A percentile compares a stretch with the other conserved stretches of the same genome.
These are phyloP conservation scores for Phialophora tarda DNA, from an alignment of 2,329 filamentous ascomycete genomes.

Conservation along the genomic window DNA sequence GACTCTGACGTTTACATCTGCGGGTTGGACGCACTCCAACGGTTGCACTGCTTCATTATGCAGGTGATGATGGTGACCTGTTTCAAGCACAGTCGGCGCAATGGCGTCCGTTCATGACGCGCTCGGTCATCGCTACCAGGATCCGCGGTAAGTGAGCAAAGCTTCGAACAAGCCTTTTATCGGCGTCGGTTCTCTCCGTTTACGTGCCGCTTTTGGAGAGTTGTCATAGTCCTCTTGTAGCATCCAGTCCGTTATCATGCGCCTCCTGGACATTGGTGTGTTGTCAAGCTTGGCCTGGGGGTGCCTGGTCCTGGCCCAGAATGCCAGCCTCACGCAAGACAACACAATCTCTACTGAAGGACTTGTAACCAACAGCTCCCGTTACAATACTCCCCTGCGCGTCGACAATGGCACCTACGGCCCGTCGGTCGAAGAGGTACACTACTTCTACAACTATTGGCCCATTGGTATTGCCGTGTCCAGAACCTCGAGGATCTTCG, in stretches of 20 bases:
- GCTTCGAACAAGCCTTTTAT: neutral
- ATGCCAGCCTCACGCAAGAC: constrained; percentile 24
- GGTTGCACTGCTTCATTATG: neutral
- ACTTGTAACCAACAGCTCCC: constrained; percentile 18
- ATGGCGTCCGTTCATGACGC: neutral
- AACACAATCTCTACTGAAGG: constrained; percentile 29
- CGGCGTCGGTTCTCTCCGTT: neutral
- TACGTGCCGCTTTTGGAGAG: neutral
- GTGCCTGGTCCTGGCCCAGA: constrained; percentile 1
- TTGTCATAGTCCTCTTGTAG: neutral
- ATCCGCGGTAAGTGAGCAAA: neutral
- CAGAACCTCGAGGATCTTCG: constrained; percentile 51
- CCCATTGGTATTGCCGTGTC: constrained; percentile 55
- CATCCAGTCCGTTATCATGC: neutral
- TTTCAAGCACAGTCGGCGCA: neutral
- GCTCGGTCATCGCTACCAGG: neutral
- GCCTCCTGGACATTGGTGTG: neutral
- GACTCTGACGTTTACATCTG: constrained; percentile 8
- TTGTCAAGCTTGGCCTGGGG: neutral
- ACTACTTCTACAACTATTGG: constrained; percentile 57
- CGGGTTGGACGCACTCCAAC: neutral
- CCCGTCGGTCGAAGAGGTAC: constrained; percentile 55
- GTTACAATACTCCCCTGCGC: constrained; percentile 42
- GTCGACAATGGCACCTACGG: constrained; percentile 57
- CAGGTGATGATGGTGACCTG: neutral